Percentiles rank a stretch among this genome's conserved stretches.
Evolutionary conservation across 2,329 filamentous ascomycete genomes (phyloP).

Genomic region (Orbilia oligospora): DNA sequence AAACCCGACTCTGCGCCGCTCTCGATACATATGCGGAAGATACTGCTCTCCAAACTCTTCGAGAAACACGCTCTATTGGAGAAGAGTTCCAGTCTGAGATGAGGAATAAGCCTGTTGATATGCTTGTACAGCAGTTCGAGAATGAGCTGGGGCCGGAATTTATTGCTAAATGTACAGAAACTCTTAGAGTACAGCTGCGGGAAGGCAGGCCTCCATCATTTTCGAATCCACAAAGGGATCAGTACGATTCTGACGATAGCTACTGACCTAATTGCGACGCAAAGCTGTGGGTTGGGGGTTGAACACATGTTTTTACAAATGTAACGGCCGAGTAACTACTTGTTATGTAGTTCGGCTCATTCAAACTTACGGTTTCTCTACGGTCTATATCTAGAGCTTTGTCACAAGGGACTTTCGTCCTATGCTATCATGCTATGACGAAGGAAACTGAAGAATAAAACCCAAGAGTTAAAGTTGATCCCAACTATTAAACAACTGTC

Average conservation of each 20-base stretch:
- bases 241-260: too few species aligned
- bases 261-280: too few species aligned
- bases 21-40: conserved; percentile 2
- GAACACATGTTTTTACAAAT: background rate
- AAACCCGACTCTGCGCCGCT: background rate
- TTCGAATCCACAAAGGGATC: background rate
- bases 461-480: too few species aligned
- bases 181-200: background rate
- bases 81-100: background rate
- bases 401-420: too few species aligned
- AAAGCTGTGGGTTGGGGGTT: background rate
- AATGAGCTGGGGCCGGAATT: background rate
- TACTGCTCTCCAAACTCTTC: background rate
- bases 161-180: background rate
- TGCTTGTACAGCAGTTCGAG: background rate
- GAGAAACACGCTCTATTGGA: conserved; percentile 2
- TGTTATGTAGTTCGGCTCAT: too few species aligned
- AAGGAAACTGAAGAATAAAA: too few species aligned
- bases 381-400: too few species aligned
- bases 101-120: background rate
- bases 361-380: too few species aligned
- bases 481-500: too few species aligned
- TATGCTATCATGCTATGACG: too few species aligned
- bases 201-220: background rate
- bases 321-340: background rate